These are phyloP conservation scores for Amanita muscaria DNA, from an alignment of 768 basidiomycete genomes.

Conservation along the genomic window DNA sequence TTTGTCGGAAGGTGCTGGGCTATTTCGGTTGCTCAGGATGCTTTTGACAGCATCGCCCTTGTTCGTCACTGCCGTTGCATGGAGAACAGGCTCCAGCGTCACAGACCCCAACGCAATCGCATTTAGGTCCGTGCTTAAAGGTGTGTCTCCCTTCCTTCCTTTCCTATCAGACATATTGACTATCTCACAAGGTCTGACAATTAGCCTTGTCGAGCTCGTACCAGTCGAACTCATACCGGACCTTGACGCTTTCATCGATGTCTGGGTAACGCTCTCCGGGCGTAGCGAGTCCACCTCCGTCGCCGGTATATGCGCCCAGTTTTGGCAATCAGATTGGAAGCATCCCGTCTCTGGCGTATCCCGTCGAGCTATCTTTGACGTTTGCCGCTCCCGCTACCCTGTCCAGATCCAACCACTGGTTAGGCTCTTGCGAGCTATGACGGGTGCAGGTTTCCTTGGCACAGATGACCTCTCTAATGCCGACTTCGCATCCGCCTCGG, in stretches of 20 bases:
- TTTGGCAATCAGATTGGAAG: slow-evolving; percentile 75
- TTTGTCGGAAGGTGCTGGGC: slow-evolving; percentile 47
- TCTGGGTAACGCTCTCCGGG: slow-evolving; percentile 76
- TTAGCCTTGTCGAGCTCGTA: slow-evolving; percentile 64
- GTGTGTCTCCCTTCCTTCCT: slow-evolving; percentile 29
- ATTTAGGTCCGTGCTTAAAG: slow-evolving; percentile 78
- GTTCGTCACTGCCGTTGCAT: slow-evolving; percentile 66
- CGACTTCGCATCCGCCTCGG: no score
- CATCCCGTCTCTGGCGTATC: slow-evolving; percentile 34
- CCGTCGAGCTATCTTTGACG: slow-evolving; percentile 76
- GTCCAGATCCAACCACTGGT: slow-evolving; percentile 64
- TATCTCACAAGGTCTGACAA: slow-evolving; percentile 54
- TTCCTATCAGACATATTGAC: background rate
- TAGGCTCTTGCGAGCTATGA: slow-evolving; percentile 68
- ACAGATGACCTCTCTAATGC: slow-evolving; percentile 57
- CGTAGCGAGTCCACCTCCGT: slow-evolving; percentile 61
- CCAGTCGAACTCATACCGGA: slow-evolving; percentile 73
- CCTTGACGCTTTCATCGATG: slow-evolving; percentile 60
- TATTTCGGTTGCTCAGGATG: slow-evolving; percentile 48
- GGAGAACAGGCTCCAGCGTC: slow-evolving; percentile 57
- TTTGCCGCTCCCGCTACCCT: slow-evolving; percentile 77
- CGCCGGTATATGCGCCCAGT: slow-evolving; percentile 66
- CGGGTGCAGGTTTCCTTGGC: slow-evolving; percentile 67
- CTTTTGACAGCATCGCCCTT: slow-evolving; percentile 64
- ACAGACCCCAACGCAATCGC: slow-evolving; percentile 73